Percentiles rank a stretch among this genome's conserved stretches.
Evolutionary conservation across 2,329 filamentous ascomycete genomes (phyloP).

Genomic region (Didymella exigua): DNA sequence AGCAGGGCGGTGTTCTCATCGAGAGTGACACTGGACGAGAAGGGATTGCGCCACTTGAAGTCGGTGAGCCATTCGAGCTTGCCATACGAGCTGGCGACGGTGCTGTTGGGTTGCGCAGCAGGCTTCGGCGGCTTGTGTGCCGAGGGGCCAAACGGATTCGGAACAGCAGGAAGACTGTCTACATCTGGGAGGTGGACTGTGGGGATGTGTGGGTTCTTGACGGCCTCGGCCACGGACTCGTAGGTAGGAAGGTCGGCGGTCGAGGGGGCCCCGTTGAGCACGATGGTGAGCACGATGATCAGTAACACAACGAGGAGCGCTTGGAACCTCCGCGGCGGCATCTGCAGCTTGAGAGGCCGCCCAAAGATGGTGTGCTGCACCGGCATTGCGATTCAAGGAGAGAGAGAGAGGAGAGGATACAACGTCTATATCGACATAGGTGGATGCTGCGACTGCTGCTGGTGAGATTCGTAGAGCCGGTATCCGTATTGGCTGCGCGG

Average conservation of each 20-base stretch:
- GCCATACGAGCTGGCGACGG: constrained; percentile 59
- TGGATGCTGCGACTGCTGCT: background rate
- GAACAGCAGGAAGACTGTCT: constrained; percentile 35
- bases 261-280: constrained; percentile 47
- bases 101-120: constrained; percentile 79
- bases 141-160: constrained; percentile 67
- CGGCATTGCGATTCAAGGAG: constrained; percentile 32
- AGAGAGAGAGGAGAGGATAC: constrained; percentile 5
- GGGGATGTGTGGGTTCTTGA: constrained; percentile 49
- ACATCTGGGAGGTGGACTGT: constrained; percentile 34
- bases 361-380: constrained; percentile 42
- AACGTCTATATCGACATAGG: constrained; percentile 10
- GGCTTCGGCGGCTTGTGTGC: constrained; percentile 75
- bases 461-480: constrained; percentile 6
- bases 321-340: constrained; percentile 56
- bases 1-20: constrained; percentile 85
- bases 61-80: constrained; percentile 85
- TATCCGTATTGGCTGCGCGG: constrained; percentile 18
- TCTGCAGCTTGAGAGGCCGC: constrained; percentile 39
- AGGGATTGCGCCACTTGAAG: constrained; percentile 89
- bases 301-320: constrained; percentile 48
- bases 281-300: constrained; percentile 39
- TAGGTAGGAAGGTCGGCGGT: constrained; percentile 46
- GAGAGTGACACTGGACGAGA: constrained; percentile 78
- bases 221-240: constrained; percentile 45